Evolutionary conservation across 1,139 yeast genomes (phyloP).

Genomic region (Debaryomycetaceae sp.): DNA sequence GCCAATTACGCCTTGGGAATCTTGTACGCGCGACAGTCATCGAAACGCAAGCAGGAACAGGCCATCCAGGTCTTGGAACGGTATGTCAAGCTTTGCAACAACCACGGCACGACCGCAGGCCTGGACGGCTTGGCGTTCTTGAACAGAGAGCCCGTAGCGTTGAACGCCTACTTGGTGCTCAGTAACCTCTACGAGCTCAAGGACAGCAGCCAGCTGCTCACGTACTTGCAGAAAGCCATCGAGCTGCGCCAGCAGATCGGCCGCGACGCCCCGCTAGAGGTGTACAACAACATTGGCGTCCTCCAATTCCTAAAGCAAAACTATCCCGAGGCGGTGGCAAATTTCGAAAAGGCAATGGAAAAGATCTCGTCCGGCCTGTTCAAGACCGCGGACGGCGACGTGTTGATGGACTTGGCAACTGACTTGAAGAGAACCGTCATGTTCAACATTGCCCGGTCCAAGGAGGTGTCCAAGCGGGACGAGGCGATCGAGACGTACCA

Average conservation of each 20-base stretch:
- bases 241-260: conserved; percentile 36
- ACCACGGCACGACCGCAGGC: conserved; percentile 24
- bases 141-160: conserved; percentile 50
- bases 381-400: conserved; percentile 16
- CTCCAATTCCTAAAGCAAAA: conserved; percentile 63
- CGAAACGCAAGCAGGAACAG: conserved; percentile 25
- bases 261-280: conserved; percentile 49
- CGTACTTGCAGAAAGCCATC: conserved; percentile 45
- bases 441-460: conserved; percentile 55
- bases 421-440: conserved; percentile 37
- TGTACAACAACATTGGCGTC: conserved; percentile 80
- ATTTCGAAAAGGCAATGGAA: conserved; percentile 41
- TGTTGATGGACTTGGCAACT: conserved; percentile 14
- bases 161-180: conserved; percentile 60
- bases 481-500: conserved; percentile 46
- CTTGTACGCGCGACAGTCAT: conserved; percentile 45
- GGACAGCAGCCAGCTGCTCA: conserved; percentile 49
- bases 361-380: conserved; percentile 10
- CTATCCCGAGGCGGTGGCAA: conserved; percentile 25
- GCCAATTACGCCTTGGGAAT: conserved; percentile 68
- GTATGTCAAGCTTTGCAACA: conserved; percentile 52
- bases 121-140: conserved; percentile 17
- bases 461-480: conserved; percentile 36
- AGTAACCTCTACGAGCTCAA: conserved; percentile 58
- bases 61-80: conserved; percentile 64